Evolutionary conservation across 306 rosid species (phyloP).

Genomic region (Psophocarpus tetragonolobus): DNA sequence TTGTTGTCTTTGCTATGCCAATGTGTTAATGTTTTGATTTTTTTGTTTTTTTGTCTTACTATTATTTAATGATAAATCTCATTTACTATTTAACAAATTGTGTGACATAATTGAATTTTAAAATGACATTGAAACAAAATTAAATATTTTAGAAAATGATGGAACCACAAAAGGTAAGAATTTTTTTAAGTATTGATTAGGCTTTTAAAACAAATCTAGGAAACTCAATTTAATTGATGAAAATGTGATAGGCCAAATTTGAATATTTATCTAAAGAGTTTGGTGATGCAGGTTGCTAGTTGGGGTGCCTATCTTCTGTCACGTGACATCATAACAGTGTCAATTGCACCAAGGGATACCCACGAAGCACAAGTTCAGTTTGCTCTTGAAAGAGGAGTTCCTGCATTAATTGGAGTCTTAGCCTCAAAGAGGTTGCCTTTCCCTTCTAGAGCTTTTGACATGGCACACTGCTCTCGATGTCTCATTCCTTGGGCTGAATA

Average conservation of each 20-base stretch:
- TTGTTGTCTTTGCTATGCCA: too few species aligned
- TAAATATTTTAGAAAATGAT: too few species aligned
- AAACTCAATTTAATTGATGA: neutral
- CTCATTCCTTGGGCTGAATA: slow-evolving; percentile 73
- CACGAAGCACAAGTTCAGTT: slow-evolving; percentile 85
- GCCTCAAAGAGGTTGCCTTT: slow-evolving; percentile 77
- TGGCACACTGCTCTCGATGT: slow-evolving; percentile 90
- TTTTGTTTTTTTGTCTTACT: too few species aligned
- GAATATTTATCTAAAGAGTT: neutral
- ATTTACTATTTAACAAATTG: too few species aligned
- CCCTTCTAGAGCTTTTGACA: slow-evolving; percentile 77
- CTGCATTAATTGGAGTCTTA: slow-evolving; percentile 67
- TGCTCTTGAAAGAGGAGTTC: slow-evolving; percentile 82
- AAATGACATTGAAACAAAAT: too few species aligned
- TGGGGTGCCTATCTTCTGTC: slow-evolving; percentile 82
- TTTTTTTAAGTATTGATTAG: neutral
- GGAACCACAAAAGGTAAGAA: too few species aligned
- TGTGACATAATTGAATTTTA: too few species aligned
- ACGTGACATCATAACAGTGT: slow-evolving; percentile 57
- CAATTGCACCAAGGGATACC: slow-evolving; percentile 78
- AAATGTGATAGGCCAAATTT: neutral
- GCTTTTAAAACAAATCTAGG: neutral
- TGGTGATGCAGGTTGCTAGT: slow-evolving; percentile 66
- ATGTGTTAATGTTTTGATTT: too few species aligned
- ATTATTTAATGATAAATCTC: too few species aligned